phyloP scores from a whole-genome alignment of 352 stramenopile species.

The Phytophthora lateralis region DNA sequence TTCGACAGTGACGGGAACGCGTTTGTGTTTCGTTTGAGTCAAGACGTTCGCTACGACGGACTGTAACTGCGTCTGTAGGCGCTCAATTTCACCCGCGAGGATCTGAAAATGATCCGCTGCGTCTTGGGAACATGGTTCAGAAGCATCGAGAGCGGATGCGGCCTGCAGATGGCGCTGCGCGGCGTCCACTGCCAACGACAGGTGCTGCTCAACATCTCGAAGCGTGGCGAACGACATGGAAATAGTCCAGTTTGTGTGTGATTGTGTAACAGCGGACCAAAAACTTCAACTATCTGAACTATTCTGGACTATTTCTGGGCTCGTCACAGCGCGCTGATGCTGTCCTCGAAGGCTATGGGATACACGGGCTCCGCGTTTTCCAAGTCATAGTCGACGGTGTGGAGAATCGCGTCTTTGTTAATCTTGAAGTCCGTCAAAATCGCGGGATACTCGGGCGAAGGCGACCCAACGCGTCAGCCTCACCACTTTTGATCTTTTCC shows the following conservation, averaged over 20 bases:
- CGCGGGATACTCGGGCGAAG: conserved; percentile 1
- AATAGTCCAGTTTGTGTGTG: not conserved
- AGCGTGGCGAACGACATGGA: conserved; percentile 6
- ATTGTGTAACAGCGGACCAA: not conserved
- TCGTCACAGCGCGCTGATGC: not conserved
- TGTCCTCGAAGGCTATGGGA: conserved; percentile 10
- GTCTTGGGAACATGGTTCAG: not conserved
- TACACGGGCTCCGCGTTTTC: conserved; percentile 1
- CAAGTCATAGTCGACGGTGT: conserved; percentile 6
- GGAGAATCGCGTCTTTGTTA: not conserved
- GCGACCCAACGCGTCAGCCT: conserved; percentile 1
- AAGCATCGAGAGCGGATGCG: not conserved
- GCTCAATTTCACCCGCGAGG: conserved; percentile 4
- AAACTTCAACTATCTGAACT: not conserved
- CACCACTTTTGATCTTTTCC: conserved; percentile 6
- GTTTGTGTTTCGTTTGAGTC: not conserved
- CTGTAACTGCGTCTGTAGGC: conserved; percentile 2
- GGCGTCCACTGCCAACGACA: not conserved
- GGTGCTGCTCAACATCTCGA: not conserved
- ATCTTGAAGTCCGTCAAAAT: conserved; percentile 6
- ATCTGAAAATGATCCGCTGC: not conserved
- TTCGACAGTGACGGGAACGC: not conserved
- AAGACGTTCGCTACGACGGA: not conserved
- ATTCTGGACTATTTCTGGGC: not conserved
- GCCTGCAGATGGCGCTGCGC: not conserved